These are phyloP conservation scores for Lophiotrema nucula DNA, from an alignment of 495 filamentous ascomycete genomes.

Conservation along the genomic window DNA sequence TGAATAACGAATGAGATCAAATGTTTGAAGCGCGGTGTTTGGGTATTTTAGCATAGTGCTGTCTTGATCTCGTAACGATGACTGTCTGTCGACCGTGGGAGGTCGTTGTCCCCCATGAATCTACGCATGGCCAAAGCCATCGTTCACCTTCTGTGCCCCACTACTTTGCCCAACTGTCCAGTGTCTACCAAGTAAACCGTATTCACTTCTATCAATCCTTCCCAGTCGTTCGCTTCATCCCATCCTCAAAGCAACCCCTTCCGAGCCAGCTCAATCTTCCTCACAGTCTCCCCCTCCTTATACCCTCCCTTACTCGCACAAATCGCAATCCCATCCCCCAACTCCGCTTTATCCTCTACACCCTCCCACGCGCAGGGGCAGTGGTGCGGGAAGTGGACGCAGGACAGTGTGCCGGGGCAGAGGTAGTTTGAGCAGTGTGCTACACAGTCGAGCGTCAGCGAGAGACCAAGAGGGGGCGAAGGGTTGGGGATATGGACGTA, in stretches of 20 bases:
- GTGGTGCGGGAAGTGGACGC: slow-evolving; percentile 90
- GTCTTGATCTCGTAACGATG: no score
- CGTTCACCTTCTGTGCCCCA: no score
- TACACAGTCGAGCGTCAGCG: no score
- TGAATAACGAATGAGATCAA: background rate
- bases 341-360: slow-evolving; percentile 84
- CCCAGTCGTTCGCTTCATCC: no score
- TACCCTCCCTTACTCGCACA: slow-evolving; percentile 83
- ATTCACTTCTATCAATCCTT: no score
- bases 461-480: no score
- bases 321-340: slow-evolving; percentile 75
- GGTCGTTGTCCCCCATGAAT: no score
- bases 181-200: no score
- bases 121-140: no score
- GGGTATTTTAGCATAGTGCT: background rate
- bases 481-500: no score
- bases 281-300: slow-evolving; percentile 40
- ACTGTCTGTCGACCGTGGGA: no score
- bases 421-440: slow-evolving; percentile 83
- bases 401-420: slow-evolving; percentile 86
- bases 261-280: slow-evolving; percentile 46
- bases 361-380: slow-evolving; percentile 82
- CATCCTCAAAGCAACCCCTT: slow-evolving; percentile 76
- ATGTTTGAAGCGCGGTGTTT: slow-evolving; percentile 1
- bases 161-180: no score